Evolutionary conservation across 192 early-diverging fungal genomes (phyloP), one percentile per base, ranked within the genome.

Genomic region (Backusella luteola): DNA sequence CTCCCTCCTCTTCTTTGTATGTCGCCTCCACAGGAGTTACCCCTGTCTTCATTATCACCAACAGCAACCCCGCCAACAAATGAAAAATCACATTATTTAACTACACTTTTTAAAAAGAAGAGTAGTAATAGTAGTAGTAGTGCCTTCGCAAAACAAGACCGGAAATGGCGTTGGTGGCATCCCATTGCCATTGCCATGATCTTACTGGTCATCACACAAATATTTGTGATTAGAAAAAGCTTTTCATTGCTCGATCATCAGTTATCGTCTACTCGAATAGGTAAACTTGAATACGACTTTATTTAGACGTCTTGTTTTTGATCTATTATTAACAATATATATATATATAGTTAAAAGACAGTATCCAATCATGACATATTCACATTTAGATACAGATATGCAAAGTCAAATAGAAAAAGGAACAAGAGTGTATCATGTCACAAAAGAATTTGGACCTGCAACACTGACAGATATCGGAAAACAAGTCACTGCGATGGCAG

Each of bases 391-490:
- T 66, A 74, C 82, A 19, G 35, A 79, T 19, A 66, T 79, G 6
- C 56, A 63, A 49, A 59, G 71, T 26, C 59, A 49, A 4, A 77
- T 84, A 63, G 76, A 78, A 21, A 80, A 83, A 74, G 81, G 73
- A 46, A 84, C 84, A 32, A 80, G 78, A 44, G 84, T 89, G 17
- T 89, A 87, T 35, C 88, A 89, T 67, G 77, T 89, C 63, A 88
- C 87, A 29, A 86, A 88, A 69, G 88, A 89, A 67, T 89, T 88
- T 79, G 87, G 87, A 17, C 74, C 76, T 1, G 87, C 88, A 9
- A 74, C 85, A 6, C 82, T 84, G 79, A 83, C 83, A 52, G 84
- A 81, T 11, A 67, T 89, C 17, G 88, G 88, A 17, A 79, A 80
- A 76, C 81, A 86, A 5, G 83, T 88, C n/a, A 89, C 88, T 4